Percentiles rank a stretch among this genome's conserved stretches.
Evolutionary conservation across 805 yeast species (phyloP).

Genomic region (Ogataea wickerhamii): DNA sequence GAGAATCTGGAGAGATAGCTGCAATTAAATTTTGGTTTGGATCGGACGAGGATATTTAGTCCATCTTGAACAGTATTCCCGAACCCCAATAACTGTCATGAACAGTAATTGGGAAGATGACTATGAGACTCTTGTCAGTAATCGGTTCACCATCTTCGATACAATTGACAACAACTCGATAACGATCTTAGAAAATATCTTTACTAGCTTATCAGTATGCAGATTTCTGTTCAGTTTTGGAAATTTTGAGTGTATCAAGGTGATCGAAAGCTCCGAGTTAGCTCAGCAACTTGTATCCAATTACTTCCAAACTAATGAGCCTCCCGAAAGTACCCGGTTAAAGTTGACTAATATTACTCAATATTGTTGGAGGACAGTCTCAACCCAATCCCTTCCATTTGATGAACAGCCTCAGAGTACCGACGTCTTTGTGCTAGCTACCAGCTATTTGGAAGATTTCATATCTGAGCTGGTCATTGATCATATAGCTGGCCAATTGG

Average conservation of each 20-base stretch:
- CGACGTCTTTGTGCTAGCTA: constrained; percentile 4
- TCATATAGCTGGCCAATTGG: background rate
- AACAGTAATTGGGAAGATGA: constrained; percentile 6
- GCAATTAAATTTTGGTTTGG: too few relatives aligned
- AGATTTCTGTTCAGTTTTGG: constrained; percentile 7
- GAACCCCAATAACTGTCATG: too few relatives aligned
- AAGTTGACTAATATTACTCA: background rate
- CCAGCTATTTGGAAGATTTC: constrained; percentile 1
- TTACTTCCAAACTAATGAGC: background rate
- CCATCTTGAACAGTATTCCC: too few relatives aligned
- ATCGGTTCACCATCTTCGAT: constrained; percentile 8
- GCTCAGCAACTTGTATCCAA: constrained; percentile 6
- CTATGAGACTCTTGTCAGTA: constrained; percentile 2
- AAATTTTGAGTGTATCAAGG: constrained; percentile 3
- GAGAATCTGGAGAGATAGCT: too few relatives aligned
- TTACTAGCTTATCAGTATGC: constrained; percentile 8
- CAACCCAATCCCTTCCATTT: background rate
- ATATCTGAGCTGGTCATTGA: constrained; percentile 5
- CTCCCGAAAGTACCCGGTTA: background rate
- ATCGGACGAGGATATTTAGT: too few relatives aligned
- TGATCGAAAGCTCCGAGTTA: constrained; percentile 12
- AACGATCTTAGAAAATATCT: constrained; percentile 8
- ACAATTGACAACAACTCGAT: constrained; percentile 10
- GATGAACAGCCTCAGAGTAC: background rate
- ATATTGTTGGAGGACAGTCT: background rate